These are phyloP conservation scores for Bauhinia variegata DNA, from an alignment of 306 rosid genomes.

Conservation along the genomic window DNA sequence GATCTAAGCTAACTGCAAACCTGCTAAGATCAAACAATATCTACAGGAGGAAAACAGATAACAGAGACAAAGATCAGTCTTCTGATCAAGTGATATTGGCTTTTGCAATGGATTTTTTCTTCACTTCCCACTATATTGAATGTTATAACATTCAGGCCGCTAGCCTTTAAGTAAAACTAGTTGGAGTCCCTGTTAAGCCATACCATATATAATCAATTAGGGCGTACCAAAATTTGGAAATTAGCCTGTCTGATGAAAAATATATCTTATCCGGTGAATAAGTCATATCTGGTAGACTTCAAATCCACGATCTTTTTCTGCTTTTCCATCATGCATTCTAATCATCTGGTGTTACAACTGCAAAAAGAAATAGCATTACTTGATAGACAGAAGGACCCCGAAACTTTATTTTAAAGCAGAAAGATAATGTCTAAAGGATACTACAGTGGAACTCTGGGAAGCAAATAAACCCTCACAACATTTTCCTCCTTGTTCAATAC, in stretches of 20 bases:
- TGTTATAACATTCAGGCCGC: background rate
- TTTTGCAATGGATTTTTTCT: background rate
- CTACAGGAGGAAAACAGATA: background rate
- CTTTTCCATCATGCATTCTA: too few relatives aligned
- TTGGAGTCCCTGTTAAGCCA: background rate
- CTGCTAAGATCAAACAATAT: background rate
- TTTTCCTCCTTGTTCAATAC: background rate
- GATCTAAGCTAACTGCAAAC: background rate
- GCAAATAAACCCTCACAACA: background rate
- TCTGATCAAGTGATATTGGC: background rate
- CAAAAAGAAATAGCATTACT: too few relatives aligned
- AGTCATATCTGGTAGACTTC: too few relatives aligned
- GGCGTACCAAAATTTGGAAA: background rate
- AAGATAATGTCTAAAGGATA: background rate
- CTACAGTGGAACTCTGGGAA: slow-evolving; percentile 4
- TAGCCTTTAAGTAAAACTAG: background rate
- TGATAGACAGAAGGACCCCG: too few relatives aligned
- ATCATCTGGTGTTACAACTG: too few relatives aligned
- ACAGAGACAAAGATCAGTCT: background rate
- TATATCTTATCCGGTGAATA: too few relatives aligned
- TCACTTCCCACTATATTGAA: background rate
- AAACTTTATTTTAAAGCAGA: slow-evolving; percentile 1
- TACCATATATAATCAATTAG: background rate
- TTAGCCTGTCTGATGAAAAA: too few relatives aligned
- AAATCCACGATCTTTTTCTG: too few relatives aligned